Base-by-base conservation (phyloP, 2,329 filamentous ascomycete genomes). In the Trichoderma asperellum region DNA sequence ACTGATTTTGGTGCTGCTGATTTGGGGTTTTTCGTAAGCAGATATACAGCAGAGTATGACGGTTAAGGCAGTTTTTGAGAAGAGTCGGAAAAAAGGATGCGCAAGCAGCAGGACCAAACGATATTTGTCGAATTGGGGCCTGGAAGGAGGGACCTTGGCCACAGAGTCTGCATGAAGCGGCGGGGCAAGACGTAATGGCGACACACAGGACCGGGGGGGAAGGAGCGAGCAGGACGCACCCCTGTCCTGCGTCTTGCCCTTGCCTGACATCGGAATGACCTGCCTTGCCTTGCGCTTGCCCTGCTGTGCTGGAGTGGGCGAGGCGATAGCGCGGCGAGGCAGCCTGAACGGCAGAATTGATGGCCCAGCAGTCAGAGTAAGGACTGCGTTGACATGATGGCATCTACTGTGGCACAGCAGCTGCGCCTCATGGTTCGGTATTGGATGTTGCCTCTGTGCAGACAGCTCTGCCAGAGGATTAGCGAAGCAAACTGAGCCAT, bases 101-200 rank as follows among this genome's bases (percentile, higher is more conserved):
- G 49, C 53, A 24, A 68, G 57, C 27, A 40, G 57, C 57, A 68
- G 65, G 57, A 61, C 47, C 34, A 61, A 40, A 53, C 43, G 65
- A 61, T 56, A 61, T 68, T 49, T 68, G 65, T 68, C 65, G 65
- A 61, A 61, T 68, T 61, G 65, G 65, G 64, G 65, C 65, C 60
- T 61, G 65, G 65, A 61, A 61, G 53, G 57, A 68, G 57, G 43
- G 65, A 60, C 57, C 58, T 47, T 68, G 65, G 40, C 65, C 57
- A 35, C 53, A 67, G 63, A 43, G 65, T 57, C 65, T 68, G 65
- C 65, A 68, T 55, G 65, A 60, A 61, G 57, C 57, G 37, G 65
- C 65, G 65, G 65, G 65, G 57, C 65, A 61, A 60, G 57, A 67
- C 65, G 65, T 68, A 68, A 68, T 68, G 65, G 65, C 57, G 49